These are phyloP conservation scores for Parathielavia hyrcaniae DNA, from an alignment of 495 filamentous ascomycete species.

Conservation along the genomic window DNA sequence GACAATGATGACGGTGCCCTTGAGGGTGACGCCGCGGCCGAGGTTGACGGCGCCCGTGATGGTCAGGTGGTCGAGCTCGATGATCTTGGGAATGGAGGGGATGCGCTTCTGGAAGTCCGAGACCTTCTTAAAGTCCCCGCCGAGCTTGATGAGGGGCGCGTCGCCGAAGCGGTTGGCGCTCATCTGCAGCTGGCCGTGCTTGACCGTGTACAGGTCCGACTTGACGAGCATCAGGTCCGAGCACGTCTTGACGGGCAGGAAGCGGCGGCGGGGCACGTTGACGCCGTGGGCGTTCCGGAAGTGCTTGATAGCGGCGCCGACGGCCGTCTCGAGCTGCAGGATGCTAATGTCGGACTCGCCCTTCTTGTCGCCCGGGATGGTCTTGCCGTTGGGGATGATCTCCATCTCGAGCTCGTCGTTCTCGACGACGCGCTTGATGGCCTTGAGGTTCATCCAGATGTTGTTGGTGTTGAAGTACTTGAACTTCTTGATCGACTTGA, in stretches of 20 bases:
- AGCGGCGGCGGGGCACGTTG: constrained; percentile 94
- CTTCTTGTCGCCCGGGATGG: constrained; percentile 97
- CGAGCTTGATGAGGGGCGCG: constrained; percentile 98
- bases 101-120: constrained; percentile 99
- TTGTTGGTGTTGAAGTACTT: constrained; percentile 99
- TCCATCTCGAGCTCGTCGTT: constrained; percentile 98
- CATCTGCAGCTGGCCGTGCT: constrained; percentile 96
- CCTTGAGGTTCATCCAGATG: constrained; percentile 98
- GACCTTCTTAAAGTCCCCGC: constrained; percentile 99
- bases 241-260: constrained; percentile 99
- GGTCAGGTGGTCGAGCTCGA: constrained; percentile 96
- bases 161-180: constrained; percentile 93
- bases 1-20: constrained; percentile 99
- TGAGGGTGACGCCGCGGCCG: constrained; percentile 87
- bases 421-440: constrained; percentile 98
- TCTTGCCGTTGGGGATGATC: constrained; percentile 99
- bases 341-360: constrained; percentile 97
- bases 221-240: constrained; percentile 99
- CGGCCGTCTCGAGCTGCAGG: constrained; percentile 96
- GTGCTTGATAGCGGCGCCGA: constrained; percentile 96
- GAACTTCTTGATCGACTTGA: constrained; percentile 99
- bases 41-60: constrained; percentile 96
- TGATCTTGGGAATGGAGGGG: constrained; percentile 90
- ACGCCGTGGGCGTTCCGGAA: constrained; percentile 98
- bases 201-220: constrained; percentile 98